Evolutionary conservation across 2,329 filamentous ascomycete species (phyloP).

Genomic region (Thyridium curvatum): DNA sequence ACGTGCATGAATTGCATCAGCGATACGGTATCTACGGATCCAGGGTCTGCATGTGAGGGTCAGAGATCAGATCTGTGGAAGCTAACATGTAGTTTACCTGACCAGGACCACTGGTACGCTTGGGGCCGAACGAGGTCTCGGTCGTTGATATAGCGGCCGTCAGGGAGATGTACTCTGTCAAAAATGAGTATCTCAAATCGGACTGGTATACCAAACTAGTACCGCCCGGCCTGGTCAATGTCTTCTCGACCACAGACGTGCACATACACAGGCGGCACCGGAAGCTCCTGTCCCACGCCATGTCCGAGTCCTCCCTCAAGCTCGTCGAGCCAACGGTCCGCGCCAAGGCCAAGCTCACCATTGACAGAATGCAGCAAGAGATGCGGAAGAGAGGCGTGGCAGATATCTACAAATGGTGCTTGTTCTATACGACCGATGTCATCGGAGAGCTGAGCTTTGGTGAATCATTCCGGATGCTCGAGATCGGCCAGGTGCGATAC

Average conservation of each 20-base stretch:
- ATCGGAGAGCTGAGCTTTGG: constrained; percentile 49
- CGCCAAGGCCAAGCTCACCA: constrained; percentile 26
- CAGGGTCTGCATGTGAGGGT: no score
- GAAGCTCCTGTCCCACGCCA: constrained; percentile 31
- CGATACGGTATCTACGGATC: no score
- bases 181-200: constrained; percentile 19
- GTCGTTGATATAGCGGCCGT: constrained; percentile 13
- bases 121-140: constrained; percentile 16
- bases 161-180: constrained; percentile 19
- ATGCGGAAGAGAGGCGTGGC: constrained; percentile 23
- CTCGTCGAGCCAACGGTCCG: constrained; percentile 24
- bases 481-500: constrained; percentile 36
- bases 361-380: constrained; percentile 38
- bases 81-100: not conserved
- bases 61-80: no score
- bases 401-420: constrained; percentile 48
- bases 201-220: constrained; percentile 12
- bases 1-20: no score
- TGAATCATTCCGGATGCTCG: constrained; percentile 46
- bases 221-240: constrained; percentile 9
- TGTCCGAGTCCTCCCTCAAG: constrained; percentile 28
- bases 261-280: constrained; percentile 31
- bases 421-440: constrained; percentile 47
- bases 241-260: constrained; percentile 34
- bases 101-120: constrained; percentile 18